Evolutionary conservation across 2,329 filamentous ascomycete species (phyloP).

Genomic region (Pseudopithomyces chartarum): DNA sequence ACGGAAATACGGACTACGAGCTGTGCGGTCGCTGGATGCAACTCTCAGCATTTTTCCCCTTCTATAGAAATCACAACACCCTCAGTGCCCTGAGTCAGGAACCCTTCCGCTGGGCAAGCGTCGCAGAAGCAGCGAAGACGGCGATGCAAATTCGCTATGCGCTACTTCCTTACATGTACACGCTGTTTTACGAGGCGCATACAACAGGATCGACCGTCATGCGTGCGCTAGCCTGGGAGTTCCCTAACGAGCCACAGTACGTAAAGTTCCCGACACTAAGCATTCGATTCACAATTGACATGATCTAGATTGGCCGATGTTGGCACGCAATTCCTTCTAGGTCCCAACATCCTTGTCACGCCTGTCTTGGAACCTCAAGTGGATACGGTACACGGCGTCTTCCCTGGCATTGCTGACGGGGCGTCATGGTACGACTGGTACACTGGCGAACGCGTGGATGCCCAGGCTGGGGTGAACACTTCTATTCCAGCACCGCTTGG

Average conservation of each 20-base stretch:
- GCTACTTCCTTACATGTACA: conserved; percentile 77
- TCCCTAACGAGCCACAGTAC: conserved; percentile 67
- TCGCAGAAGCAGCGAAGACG: conserved; percentile 65
- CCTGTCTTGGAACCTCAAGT: conserved; percentile 69
- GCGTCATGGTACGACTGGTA: conserved; percentile 83
- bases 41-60: conserved; percentile 74
- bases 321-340: conserved; percentile 75
- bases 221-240: conserved; percentile 76
- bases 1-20: conserved; percentile 68
- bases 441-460: conserved; percentile 62
- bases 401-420: conserved; percentile 66
- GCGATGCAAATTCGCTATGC: conserved; percentile 75
- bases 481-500: conserved; percentile 66
- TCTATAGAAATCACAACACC: conserved; percentile 77
- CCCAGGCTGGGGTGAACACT: conserved; percentile 59
- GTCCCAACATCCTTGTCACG: conserved; percentile 67
- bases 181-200: conserved; percentile 70
- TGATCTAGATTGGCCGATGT: conserved; percentile 58
- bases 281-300: too few species aligned
- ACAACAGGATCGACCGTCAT: conserved; percentile 71
- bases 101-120: conserved; percentile 71
- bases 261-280: too few species aligned
- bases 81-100: conserved; percentile 68
- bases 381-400: conserved; percentile 67
- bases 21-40: conserved; percentile 78